Conservation (phyloP, 805 yeast genomes). For the Monosporozyma aerobia region DNA sequence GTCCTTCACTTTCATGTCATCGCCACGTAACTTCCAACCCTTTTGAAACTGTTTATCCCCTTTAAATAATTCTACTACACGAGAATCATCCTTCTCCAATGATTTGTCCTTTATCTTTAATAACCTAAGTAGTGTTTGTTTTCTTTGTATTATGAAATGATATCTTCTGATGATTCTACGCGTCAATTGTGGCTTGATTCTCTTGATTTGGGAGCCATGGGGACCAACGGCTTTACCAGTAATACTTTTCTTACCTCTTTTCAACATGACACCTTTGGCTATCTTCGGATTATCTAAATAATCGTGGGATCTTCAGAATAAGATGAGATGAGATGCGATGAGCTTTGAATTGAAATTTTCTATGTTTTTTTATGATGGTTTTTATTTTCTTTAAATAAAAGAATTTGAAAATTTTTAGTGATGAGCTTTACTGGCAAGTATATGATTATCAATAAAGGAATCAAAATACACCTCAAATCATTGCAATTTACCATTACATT, state of each 20-base stretch:
- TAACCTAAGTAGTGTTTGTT: conserved; percentile 32
- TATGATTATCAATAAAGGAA: background rate
- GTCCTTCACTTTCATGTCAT: background rate
- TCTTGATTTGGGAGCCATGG: conserved; percentile 31
- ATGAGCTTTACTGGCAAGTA: background rate
- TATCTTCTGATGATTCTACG: conserved; percentile 69
- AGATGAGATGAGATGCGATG: conserved; percentile 20
- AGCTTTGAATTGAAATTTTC: conserved; percentile 1
- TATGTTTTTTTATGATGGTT: background rate
- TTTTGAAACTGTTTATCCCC: background rate
- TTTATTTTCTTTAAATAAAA: background rate
- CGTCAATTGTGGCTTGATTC: conserved; percentile 60
- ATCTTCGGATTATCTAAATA: background rate
- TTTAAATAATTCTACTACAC: background rate
- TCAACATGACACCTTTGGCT: conserved; percentile 10
- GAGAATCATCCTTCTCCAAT: background rate
- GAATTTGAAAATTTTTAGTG: conserved; percentile 1
- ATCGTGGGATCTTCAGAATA: background rate
- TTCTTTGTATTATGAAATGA: conserved; percentile 59
- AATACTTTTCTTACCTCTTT: conserved; percentile 26
- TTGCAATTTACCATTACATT: background rate
- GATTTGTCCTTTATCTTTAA: conserved; percentile 14
- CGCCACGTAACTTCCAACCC: conserved; percentile 4
- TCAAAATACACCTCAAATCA: background rate
- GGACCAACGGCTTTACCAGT: conserved; percentile 30